Evolutionary conservation across 2,329 filamentous ascomycete genomes (phyloP), one percentile per base, ranked within the genome.

Genomic region (Aspergillus tubingensis): DNA sequence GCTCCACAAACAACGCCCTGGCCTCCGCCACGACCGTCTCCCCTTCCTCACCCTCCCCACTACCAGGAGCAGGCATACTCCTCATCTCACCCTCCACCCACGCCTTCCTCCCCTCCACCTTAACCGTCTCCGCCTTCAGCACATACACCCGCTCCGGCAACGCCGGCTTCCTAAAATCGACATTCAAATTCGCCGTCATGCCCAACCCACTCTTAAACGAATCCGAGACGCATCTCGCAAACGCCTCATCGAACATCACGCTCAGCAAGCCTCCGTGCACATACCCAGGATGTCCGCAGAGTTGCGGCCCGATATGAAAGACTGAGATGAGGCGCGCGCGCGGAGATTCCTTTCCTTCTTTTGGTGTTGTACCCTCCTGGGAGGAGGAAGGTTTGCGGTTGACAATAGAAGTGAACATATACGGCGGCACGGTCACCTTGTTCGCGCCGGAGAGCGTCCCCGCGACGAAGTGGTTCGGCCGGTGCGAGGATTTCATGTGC

Each of bases 401-500:
- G 19, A 19, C 36, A 61, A 60, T 8, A 0, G 70, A 65, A 7
- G 66, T 65, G 68, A 70, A 75, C 64, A 74, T 70, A 39, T 92
- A 83, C 1, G 93, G 92, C 3, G 92, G 91, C 0, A 96, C 88
- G 1, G 86, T 85, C 63, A 98, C 85, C 74, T 86, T 89, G 23
- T 87, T 86, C 0, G 87, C 82, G 0, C 92, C 92, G 38, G 88
- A 73, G 15, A 98, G 81, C 21, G 89, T 89, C 4, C 91, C 91
- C 23, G 85, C 91, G 0, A 92, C 96, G 59, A 98, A 82, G 75
- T 90, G 96, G 70, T 90, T 85, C 2, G 80, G 79, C 25, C 89
- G 85, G 72, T 91, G 85, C 1, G 82, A 75, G 5, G 82, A 79
- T 0, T 92, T 90, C 72, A 97, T 90, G 76, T 92, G 92, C 72